Evolutionary conservation across 2,329 filamentous ascomycete genomes (phyloP).

Genomic region (Fusarium incarnatum): DNA sequence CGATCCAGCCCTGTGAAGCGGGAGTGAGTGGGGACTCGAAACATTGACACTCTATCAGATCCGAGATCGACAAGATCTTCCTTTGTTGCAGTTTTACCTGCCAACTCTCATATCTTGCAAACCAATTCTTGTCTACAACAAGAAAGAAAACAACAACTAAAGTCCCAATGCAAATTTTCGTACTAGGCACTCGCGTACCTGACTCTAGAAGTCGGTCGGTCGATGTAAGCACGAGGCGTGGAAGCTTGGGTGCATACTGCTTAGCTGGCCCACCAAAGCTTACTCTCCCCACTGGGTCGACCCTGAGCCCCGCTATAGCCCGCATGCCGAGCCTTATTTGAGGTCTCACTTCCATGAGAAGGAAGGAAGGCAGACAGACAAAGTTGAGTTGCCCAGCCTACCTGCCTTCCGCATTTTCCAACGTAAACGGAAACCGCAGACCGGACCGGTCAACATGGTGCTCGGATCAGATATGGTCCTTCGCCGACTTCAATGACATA

Average conservation of each 20-base stretch:
- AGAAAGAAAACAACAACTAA: not conserved
- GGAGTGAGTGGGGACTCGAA: constrained; percentile 26
- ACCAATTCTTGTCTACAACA: not conserved
- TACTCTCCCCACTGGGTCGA: constrained; percentile 23
- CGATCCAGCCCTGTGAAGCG: constrained; percentile 38
- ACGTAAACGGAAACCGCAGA: not conserved
- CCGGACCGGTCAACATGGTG: constrained; percentile 13
- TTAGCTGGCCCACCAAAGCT: constrained; percentile 20
- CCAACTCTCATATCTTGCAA: too few species aligned
- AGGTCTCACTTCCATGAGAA: not conserved
- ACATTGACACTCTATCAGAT: not conserved
- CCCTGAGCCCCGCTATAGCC: constrained; percentile 18
- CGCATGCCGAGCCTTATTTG: constrained; percentile 20
- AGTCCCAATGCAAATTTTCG: not conserved
- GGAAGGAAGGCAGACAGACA: not conserved
- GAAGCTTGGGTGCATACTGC: constrained; percentile 1
- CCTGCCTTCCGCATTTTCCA: not conserved
- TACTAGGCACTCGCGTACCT: constrained; percentile 27
- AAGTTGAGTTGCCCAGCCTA: not conserved
- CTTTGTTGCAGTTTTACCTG: not conserved
- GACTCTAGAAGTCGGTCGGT: constrained; percentile 13
- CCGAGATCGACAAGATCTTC: not conserved
- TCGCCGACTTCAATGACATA: not conserved
- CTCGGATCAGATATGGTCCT: constrained; percentile 35
- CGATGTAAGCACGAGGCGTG: constrained; percentile 11